Conservation (phyloP, 1,139 yeast species). For the Pneumocystis sp. region DNA sequence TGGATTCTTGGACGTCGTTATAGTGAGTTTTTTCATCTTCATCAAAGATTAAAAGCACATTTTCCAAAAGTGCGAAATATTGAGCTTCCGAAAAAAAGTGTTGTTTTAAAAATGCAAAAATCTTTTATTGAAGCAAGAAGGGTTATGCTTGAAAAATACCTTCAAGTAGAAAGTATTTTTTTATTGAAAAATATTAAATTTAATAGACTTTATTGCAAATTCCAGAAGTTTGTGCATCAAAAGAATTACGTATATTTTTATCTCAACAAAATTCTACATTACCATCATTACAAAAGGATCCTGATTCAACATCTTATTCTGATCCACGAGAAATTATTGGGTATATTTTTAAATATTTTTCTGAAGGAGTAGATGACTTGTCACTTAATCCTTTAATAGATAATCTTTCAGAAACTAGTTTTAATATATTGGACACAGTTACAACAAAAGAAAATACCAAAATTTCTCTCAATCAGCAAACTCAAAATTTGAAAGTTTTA, state of each 20-base stretch:
- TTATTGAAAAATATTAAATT: slow-evolving; percentile 21
- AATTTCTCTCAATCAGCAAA: slow-evolving; percentile 1
- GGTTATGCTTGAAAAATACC: slow-evolving; percentile 44
- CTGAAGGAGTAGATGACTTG: background rate
- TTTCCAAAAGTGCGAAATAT: slow-evolving; percentile 39
- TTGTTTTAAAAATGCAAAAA: slow-evolving; percentile 50
- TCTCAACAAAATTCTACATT: slow-evolving; percentile 46
- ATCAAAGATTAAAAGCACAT: slow-evolving; percentile 43
- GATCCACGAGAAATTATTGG: background rate
- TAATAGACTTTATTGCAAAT: slow-evolving; percentile 27
- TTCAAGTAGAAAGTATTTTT: slow-evolving; percentile 26
- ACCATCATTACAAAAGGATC: background rate
- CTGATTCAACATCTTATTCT: background rate
- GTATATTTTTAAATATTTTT: background rate
- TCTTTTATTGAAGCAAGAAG: slow-evolving; percentile 54
- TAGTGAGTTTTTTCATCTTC: slow-evolving; percentile 63
- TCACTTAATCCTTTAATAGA: background rate
- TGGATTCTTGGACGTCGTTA: slow-evolving; percentile 73
- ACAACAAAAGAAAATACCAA: background rate
- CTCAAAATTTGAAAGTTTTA: slow-evolving; percentile 12
- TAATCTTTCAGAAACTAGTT: background rate
- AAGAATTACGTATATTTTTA: slow-evolving; percentile 56
- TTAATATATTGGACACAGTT: slow-evolving; percentile 1
- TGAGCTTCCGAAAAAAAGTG: slow-evolving; percentile 49
- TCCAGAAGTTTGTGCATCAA: slow-evolving; percentile 59